A percentile compares a stretch with the other conserved stretches of the same genome.
Conservation (phyloP, 1,284 basidiomycete species). For the Puccinia polysora region DNA sequence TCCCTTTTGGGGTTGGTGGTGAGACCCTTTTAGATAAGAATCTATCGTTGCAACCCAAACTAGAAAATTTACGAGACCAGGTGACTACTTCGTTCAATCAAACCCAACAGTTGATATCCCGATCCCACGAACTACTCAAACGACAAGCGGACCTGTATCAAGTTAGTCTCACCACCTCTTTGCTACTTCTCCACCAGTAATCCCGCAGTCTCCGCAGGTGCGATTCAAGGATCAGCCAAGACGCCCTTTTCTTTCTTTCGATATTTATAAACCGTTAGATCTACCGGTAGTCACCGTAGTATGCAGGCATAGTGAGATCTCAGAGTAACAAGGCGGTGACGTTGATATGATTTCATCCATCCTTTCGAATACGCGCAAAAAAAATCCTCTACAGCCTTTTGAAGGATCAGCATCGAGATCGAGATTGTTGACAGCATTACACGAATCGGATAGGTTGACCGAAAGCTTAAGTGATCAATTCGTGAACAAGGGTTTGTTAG, state of each 20-base stretch:
- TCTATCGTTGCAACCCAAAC: slow-evolving; percentile 26
- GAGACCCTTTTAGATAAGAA: slow-evolving; percentile 28
- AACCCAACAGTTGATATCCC: slow-evolving; percentile 15
- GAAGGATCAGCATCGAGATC: slow-evolving; percentile 33
- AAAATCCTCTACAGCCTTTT: no score
- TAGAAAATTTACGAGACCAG: slow-evolving; percentile 31
- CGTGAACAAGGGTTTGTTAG: slow-evolving; percentile 26
- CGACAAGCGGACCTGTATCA: slow-evolving; percentile 39
- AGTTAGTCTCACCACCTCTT: slow-evolving; percentile 33
- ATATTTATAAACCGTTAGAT: no score
- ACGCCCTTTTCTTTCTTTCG: no score
- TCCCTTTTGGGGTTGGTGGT: no score
- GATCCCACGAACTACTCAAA: slow-evolving; percentile 18
- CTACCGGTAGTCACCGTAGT: background rate
- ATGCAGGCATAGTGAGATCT: background rate
- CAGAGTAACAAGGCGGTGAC: no score
- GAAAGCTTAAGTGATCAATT: slow-evolving; percentile 38
- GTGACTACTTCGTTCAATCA: slow-evolving; percentile 32
- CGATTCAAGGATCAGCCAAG: no score
- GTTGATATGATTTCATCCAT: no score
- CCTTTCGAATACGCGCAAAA: no score
- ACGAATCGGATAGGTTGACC: slow-evolving; percentile 40
- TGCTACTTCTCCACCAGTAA: no score
- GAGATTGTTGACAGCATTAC: slow-evolving; percentile 37
- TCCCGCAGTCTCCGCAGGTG: no score